Evolutionary conservation across 257 asterid genomes (phyloP), one percentile per base, ranked within the genome.

Genomic region (Misopates orontium): DNA sequence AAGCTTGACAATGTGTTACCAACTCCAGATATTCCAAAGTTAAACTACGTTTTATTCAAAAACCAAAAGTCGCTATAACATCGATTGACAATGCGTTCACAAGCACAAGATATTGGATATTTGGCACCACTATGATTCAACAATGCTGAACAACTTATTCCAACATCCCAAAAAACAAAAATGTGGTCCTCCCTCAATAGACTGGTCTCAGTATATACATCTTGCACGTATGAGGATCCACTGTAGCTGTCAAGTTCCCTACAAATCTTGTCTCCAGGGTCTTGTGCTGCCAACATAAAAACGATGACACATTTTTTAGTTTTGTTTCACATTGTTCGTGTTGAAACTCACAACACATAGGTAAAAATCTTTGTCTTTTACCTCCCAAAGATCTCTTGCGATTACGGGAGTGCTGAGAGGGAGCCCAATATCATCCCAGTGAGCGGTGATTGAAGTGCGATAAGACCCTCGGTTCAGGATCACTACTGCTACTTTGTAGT

Each of bases 301-400:
- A 32, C 45, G 0, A 23, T 2, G 18, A 18, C 47, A n/a, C 16
- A 1, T 14, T 32, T 15, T 14, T 15, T 0, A 60, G 5, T 12
- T 18, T 20, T 10, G 17, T 40, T 22, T 61, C 31, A 40, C n/a
- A 2, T 1, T 4, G 48, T 18, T 59, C 23, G 18, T 36, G 4
- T 7, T 17, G n/a, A 39, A 39, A 58, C 49, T 16, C 28, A 10
- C 0, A n/a, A 36, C 50, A 32, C n/a, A n/a, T n/a, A n/a, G n/a
- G n/a, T n/a, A n/a, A n/a, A n/a, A n/a, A n/a, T n/a, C n/a, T n/a
- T n/a, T n/a, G n/a, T n/a, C 31, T 39, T 1, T 45, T 80, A 88
- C 96, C 94, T 89, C 77, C 98, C 98, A 92, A 1, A 87, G 84
- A 73, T 89, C 97, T 72, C 96, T 84, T 50, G 82, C 93, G 55